Percentiles rank a stretch among this genome's conserved stretches.
Evolutionary conservation across 2,329 filamentous ascomycete genomes (phyloP).

Genomic region (Aspergillus sp.): DNA sequence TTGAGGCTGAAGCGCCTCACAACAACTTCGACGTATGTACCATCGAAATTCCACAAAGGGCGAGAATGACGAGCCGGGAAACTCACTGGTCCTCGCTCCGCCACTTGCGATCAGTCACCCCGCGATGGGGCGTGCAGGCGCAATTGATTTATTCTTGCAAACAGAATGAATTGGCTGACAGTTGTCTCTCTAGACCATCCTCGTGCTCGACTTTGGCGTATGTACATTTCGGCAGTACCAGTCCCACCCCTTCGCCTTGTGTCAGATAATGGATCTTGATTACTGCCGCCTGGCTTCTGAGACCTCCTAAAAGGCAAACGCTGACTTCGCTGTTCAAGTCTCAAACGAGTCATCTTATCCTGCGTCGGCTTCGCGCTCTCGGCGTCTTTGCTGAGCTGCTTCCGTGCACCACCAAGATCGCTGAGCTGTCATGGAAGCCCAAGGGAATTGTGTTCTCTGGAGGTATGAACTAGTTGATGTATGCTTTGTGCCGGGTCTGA

Average conservation of each 20-base stretch:
- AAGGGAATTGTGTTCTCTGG: conserved; percentile 62
- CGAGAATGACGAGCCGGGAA: too few species aligned
- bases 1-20: too few species aligned
- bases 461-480: conserved; percentile 22
- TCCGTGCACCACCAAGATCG: conserved; percentile 77
- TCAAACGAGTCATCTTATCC: conserved; percentile 17
- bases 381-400: conserved; percentile 87
- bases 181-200: conserved; percentile 60
- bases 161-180: too few species aligned
- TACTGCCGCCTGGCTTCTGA: too few species aligned
- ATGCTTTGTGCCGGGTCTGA: too few species aligned
- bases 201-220: conserved; percentile 67
- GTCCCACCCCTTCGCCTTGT: conserved; percentile 1
- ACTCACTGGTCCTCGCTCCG: too few species aligned
- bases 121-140: too few species aligned
- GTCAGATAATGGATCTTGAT: neutral
- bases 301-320: neutral
- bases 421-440: conserved; percentile 74
- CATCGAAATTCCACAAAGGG: too few species aligned
- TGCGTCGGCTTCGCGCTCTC: conserved; percentile 64
- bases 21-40: too few species aligned
- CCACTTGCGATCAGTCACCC: too few species aligned
- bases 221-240: conserved; percentile 23
- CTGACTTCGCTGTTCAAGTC: neutral
- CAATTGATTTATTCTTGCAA: too few species aligned